These are phyloP conservation scores for Paraphoma chrysanthemicola DNA, from an alignment of 2,329 filamentous ascomycete genomes.

Conservation along the genomic window DNA sequence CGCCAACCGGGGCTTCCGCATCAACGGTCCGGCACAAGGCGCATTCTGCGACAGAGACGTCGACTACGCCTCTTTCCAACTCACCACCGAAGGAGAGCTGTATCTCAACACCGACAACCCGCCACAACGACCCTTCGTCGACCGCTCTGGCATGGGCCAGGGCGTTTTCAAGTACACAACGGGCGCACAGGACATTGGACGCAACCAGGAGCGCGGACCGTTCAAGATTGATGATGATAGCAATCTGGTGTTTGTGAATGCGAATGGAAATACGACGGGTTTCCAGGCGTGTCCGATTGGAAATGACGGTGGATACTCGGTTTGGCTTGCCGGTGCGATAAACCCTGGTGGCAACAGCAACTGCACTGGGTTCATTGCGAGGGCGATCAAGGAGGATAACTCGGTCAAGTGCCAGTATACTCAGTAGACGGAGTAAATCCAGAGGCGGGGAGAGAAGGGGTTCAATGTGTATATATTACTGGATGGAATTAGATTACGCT, in stretches of 20 bases:
- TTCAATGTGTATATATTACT: no score
- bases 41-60: constrained; percentile 54
- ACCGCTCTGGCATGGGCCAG: constrained; percentile 65
- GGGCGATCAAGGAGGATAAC: constrained; percentile 15
- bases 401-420: constrained; percentile 23
- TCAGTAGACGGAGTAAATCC: no score
- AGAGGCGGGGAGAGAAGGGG: no score
- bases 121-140: constrained; percentile 59
- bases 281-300: constrained; percentile 63
- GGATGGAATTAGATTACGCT: no score
- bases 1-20: constrained; percentile 51
- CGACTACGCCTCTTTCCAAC: constrained; percentile 58
- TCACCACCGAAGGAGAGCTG: constrained; percentile 50
- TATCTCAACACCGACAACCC: constrained; percentile 56
- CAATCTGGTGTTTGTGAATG: constrained; percentile 54
- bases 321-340: constrained; percentile 29
- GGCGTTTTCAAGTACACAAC: constrained; percentile 63
- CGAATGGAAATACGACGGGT: constrained; percentile 36
- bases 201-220: constrained; percentile 55
- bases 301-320: constrained; percentile 47
- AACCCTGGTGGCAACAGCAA: constrained; percentile 35
- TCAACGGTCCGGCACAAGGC: constrained; percentile 51
- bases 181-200: constrained; percentile 49
- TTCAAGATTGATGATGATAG: constrained; percentile 55
- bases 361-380: constrained; percentile 42